Evolutionary conservation across 805 yeast species (phyloP), one percentile per base, ranked within the genome.

Genomic region (Yamadazyma sp.): DNA sequence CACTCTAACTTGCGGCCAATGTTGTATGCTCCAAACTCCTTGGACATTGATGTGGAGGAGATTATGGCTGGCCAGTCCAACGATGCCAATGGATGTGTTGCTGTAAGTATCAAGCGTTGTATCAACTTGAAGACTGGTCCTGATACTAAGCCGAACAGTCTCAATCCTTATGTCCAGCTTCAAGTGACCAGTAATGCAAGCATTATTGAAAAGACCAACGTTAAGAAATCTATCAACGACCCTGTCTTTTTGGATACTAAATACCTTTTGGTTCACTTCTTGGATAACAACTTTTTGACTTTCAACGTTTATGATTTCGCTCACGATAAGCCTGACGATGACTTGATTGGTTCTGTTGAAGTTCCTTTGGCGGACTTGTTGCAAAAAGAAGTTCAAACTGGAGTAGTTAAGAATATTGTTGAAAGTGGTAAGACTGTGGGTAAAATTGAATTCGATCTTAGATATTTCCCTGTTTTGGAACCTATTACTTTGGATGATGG

Each of bases 11-110:
- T 80, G 51, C 80, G 84, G 28, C 93, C 91, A 28, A 78, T 84
- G 80, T 60, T 85, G 42, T 84, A 84, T 55, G 89, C 90, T 7
- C 95, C 95, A 48, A 85, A 85, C 59, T 80, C 85, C 38, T 60
- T 83, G 28, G 91, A 84, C 53, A 64, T 85, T 43, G 81, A 84
- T 50, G 84, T 84, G 27, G 87, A 81, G 55, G 88, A 82, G 44
- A 59, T 84, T 14, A 69, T 84, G 73, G 78, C 80, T 27, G 74
- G 71, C 28, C 77, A 76, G 52, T 60, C 77, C 5, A 78, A 80
- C 39, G 90, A 82, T 47, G 81, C 89, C 4, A 70, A 71, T 47
- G 93, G 91, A 48, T 80, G 79, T 41, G 63, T 82, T 43, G 82
- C 84, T 2, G 75, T 85, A 10, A 81, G 80, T 21, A 53, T 84